phyloP scores from a whole-genome alignment of 345 rosid species.

The Brassica cretica region DNA sequence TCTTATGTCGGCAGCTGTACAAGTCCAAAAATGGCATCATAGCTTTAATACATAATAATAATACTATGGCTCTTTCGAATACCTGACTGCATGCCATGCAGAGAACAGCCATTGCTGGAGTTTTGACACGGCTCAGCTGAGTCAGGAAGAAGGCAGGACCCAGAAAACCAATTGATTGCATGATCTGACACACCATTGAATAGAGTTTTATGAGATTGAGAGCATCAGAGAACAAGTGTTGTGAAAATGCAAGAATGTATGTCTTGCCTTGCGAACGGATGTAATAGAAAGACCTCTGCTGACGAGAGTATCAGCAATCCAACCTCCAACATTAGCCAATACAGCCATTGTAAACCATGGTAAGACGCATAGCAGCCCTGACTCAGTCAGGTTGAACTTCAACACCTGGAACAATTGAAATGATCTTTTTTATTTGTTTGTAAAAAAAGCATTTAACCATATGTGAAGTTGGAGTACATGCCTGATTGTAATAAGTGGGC shows the following conservation, averaged over 20 bases:
- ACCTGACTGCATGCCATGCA: slow-evolving; percentile 99
- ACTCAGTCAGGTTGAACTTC: slow-evolving; percentile 96
- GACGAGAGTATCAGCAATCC: slow-evolving; percentile 98
- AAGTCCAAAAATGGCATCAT: slow-evolving; percentile 2
- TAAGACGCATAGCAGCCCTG: slow-evolving; percentile 89
- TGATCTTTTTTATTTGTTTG: background rate
- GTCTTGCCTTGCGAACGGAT: slow-evolving; percentile 88
- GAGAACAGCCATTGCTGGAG: slow-evolving; percentile 93
- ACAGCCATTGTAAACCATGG: slow-evolving; percentile 99
- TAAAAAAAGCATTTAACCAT: background rate
- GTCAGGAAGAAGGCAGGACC: slow-evolving; percentile 95
- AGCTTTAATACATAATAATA: background rate
- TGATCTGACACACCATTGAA: slow-evolving; percentile 62
- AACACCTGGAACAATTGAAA: slow-evolving; percentile 57
- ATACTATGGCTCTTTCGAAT: background rate
- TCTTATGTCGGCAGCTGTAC: slow-evolving; percentile 20
- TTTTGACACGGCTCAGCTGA: slow-evolving; percentile 80
- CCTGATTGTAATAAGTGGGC: slow-evolving; percentile 99
- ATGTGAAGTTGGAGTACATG: slow-evolving; percentile 25
- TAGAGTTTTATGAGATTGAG: background rate
- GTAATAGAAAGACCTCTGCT: slow-evolving; percentile 93
- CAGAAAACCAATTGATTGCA: slow-evolving; percentile 95
- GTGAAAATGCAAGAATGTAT: background rate
- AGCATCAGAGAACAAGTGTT: background rate
- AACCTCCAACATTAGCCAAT: slow-evolving; percentile 91